Conservation (phyloP, 1,139 yeast genomes). For the Hanseniaspora uvarum region DNA sequence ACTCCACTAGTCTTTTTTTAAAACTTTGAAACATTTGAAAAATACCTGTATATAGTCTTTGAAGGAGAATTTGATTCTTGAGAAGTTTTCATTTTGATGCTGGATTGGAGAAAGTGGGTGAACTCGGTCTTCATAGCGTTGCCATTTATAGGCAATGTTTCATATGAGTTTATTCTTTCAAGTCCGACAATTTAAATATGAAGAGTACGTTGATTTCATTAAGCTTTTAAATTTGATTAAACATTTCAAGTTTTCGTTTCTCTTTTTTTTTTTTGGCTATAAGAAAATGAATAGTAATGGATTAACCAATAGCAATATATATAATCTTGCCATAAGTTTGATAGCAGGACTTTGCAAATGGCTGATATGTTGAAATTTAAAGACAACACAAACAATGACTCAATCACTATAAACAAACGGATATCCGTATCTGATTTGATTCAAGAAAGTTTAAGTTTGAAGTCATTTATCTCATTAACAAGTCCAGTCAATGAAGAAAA, state of each 20-base stretch:
- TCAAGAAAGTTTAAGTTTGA: neutral
- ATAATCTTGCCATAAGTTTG: neutral
- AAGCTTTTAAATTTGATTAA: no score
- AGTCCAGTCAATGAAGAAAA: neutral
- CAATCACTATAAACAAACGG: neutral
- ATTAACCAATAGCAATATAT: neutral
- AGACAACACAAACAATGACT: neutral
- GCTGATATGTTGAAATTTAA: neutral
- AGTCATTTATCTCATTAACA: neutral
- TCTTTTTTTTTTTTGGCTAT: neutral
- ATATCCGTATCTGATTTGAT: neutral
- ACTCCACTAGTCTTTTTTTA: no score
- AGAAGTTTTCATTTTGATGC: no score
- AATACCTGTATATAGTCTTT: no score
- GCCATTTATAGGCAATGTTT: no score
- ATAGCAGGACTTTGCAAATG: neutral
- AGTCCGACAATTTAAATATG: no score
- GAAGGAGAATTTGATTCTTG: no score
- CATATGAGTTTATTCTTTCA: neutral
- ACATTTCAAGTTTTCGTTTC: no score
- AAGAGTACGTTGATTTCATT: no score
- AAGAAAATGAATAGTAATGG: neutral
- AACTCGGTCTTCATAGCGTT: no score
- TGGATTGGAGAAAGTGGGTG: no score
- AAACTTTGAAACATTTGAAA: no score